Evolutionary conservation across 768 basidiomycete species (phyloP), one percentile per base, ranked within the genome.

Genomic region (Chalciporus piperatus): DNA sequence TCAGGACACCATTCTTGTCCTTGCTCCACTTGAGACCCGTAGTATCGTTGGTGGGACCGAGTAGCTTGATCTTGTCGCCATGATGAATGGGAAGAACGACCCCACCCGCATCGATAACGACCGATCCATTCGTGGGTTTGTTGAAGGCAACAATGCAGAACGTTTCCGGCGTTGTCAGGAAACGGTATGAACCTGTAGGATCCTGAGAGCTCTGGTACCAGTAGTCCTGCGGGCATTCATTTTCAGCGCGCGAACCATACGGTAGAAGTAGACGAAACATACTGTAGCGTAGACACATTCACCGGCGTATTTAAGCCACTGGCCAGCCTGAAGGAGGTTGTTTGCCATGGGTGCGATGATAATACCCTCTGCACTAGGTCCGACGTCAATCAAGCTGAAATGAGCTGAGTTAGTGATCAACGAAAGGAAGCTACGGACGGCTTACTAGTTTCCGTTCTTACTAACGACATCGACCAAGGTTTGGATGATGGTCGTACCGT

Each of bases 401-500:
- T 6, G 12, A 14, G 8, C 28, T 60, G 20, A 45, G 47, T 35
- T 10, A 43, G 2, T 1, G 9, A 30, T 14, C 11, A 32, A 16
- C 17, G 14, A 22, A 16, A 40, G 47, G 12, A 4, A 7, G 35
- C 42, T 22, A 14, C 38, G 22, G 6, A 25, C 40, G 7, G 59
- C 77, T 59, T 55, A 80, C 80, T 75, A 84, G 59, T 84, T 83
- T 12, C 83, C 82, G 52, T 81, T 80, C 70, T 84, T 84, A 25
- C 80, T 79, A 17, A 77, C 81, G 52, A 84, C 76, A 53, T 83
- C 81, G 25, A 80, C 75, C 46, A 83, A 57, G 0, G 72, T 78
- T 45, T 76, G 78, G 3, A 83, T 63, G 41, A 82, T 78, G 12
- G 72, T 71, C 2, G 75, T 66, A 0, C 72, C 75, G 46, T 76